A percentile compares a stretch with the other conserved stretches of the same genome.
Evolutionary conservation across 306 rosid genomes (phyloP).

Genomic region (Citrullus mucosospermus): DNA sequence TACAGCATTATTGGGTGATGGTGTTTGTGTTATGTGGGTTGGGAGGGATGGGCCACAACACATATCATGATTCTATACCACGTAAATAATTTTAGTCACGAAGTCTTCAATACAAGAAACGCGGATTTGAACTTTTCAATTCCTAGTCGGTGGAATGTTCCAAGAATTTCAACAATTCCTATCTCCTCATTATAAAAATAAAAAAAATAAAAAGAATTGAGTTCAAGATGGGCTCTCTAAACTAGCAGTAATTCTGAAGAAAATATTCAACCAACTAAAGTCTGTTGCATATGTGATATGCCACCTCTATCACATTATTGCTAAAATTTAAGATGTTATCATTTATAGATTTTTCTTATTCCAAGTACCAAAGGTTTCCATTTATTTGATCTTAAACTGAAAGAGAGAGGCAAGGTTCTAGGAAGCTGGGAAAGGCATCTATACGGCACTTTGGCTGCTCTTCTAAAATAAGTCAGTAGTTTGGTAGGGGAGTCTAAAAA

Average conservation of each 20-base stretch:
- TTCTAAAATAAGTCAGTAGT: not conserved
- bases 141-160: not conserved
- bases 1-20: not conserved
- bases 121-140: not conserved
- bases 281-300: not conserved
- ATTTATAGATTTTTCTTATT: not conserved
- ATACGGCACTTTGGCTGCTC: not conserved
- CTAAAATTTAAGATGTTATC: not conserved
- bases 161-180: not conserved
- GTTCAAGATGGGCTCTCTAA: not conserved
- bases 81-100: not conserved
- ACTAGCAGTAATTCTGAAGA: not conserved
- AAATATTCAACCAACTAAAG: not conserved
- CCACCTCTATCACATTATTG: not conserved
- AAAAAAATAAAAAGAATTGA: not conserved
- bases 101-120: not conserved
- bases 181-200: not conserved
- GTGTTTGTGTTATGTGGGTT: not conserved
- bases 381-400: not conserved
- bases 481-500: not conserved
- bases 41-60: not conserved
- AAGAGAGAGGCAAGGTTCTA: not conserved
- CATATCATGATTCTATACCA: not conserved
- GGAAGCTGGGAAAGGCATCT: not conserved
- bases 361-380: not conserved